Conservation (phyloP, 2,329 filamentous ascomycete species). For the Aureobasidium sp. region DNA sequence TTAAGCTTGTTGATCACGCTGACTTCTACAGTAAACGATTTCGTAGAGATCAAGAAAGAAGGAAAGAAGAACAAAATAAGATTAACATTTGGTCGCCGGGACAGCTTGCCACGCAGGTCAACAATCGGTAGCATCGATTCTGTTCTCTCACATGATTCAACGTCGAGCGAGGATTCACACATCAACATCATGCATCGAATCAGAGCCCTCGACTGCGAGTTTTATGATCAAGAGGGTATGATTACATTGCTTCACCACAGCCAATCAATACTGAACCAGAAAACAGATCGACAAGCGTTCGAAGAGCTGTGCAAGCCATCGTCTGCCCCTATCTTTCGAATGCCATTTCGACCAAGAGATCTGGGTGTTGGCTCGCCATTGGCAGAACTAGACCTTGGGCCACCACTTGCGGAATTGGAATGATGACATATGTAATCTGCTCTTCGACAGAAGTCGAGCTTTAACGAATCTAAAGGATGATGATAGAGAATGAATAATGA, state of each 20-base stretch:
- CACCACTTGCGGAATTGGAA: background rate
- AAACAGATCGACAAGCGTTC: background rate
- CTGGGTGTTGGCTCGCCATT: background rate
- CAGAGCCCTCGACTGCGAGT: slow-evolving; percentile 2
- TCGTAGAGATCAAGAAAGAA: background rate
- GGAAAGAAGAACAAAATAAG: background rate
- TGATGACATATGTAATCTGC: background rate
- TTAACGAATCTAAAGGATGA: no score
- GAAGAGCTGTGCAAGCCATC: background rate
- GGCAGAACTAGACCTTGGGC: background rate
- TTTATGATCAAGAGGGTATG: background rate
- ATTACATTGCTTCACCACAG: background rate
- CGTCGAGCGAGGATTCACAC: background rate
- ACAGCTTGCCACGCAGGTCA: background rate
- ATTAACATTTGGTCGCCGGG: background rate
- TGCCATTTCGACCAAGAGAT: background rate
- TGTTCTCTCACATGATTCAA: background rate
- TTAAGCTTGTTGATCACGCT: background rate
- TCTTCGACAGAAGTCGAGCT: background rate
- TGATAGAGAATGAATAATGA: background rate
- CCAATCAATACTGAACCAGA: background rate
- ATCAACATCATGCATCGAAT: background rate
- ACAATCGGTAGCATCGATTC: background rate
- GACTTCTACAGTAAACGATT: background rate
- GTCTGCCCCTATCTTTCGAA: background rate